Conservation (phyloP, 257 asterid species). For the Solanum sitiens region DNA sequence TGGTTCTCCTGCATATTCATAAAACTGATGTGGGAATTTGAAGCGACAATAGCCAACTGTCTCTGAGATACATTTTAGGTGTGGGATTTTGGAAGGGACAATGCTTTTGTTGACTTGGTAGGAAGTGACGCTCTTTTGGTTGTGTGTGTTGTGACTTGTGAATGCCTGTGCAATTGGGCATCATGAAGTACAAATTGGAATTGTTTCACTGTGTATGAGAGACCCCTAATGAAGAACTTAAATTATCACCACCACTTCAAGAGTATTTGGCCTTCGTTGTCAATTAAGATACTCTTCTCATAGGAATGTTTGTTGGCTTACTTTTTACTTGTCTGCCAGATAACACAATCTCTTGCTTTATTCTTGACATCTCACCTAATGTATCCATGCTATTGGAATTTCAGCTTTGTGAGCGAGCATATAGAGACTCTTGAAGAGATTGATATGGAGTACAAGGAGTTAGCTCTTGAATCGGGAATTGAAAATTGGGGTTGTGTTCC, state of each 20-base stretch:
- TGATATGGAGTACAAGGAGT: constrained; percentile 84
- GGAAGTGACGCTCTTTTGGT: background rate
- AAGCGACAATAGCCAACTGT: background rate
- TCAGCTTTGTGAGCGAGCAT: constrained; percentile 98
- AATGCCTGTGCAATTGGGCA: too few species aligned
- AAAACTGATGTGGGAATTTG: background rate
- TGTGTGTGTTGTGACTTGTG: too few species aligned
- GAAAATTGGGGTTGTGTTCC: constrained; percentile 96
- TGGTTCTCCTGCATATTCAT: background rate
- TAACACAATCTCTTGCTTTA: background rate
- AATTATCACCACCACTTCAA: too few species aligned
- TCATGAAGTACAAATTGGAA: too few species aligned
- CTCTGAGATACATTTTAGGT: background rate
- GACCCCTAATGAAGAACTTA: too few species aligned
- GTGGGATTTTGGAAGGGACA: background rate
- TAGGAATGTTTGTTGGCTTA: background rate
- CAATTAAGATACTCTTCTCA: too few species aligned
- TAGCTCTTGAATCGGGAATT: constrained; percentile 85
- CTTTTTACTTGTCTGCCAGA: background rate
- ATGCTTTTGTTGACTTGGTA: background rate
- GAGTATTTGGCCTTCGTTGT: too few species aligned
- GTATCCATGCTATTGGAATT: background rate
- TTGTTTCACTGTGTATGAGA: too few species aligned
- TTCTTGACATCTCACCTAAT: background rate
- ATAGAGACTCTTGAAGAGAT: constrained; percentile 97